phyloP scores from a whole-genome alignment of 495 filamentous ascomycete genomes.

The Talaromyces wortmannii region DNA sequence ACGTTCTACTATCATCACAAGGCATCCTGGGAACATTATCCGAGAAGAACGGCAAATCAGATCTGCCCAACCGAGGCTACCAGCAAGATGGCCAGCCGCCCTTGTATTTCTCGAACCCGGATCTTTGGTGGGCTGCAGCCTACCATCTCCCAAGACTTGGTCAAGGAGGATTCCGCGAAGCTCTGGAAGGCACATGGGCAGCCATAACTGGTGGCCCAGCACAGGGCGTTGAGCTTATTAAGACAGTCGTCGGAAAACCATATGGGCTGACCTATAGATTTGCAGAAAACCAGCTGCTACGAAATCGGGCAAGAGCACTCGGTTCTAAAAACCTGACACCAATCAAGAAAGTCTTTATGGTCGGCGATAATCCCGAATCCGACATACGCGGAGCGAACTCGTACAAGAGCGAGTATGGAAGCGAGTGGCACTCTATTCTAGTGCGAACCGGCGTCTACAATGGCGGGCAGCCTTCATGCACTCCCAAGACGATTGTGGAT shows the following conservation, averaged over 20 bases:
- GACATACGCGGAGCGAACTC: constrained; percentile 89
- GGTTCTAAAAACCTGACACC: constrained; percentile 24
- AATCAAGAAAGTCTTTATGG: constrained; percentile 78
- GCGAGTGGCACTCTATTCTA: constrained; percentile 72
- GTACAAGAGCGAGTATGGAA: constrained; percentile 57
- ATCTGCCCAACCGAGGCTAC: constrained; percentile 66
- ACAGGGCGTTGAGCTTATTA: constrained; percentile 50
- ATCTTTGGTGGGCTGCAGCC: constrained; percentile 78
- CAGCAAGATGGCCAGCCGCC: constrained; percentile 72
- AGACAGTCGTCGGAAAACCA: constrained; percentile 80
- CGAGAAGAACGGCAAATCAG: constrained; percentile 40
- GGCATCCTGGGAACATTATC: constrained; percentile 77
- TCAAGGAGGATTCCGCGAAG: constrained; percentile 84
- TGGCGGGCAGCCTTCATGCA: constrained; percentile 48
- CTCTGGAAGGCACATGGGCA: constrained; percentile 71
- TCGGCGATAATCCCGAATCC: constrained; percentile 93
- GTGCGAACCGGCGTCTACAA: constrained; percentile 78
- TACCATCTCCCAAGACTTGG: constrained; percentile 86
- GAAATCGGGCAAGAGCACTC: constrained; percentile 47
- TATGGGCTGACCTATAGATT: constrained; percentile 68
- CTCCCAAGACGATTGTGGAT: constrained; percentile 53
- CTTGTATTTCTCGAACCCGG: constrained; percentile 84
- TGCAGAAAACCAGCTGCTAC: constrained; percentile 65
- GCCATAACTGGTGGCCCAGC: constrained; percentile 57
- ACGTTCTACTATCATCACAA: constrained; percentile 66